Evolutionary conservation across 1,284 basidiomycete genomes (phyloP).

Genomic region (Dichomitus squalens): DNA sequence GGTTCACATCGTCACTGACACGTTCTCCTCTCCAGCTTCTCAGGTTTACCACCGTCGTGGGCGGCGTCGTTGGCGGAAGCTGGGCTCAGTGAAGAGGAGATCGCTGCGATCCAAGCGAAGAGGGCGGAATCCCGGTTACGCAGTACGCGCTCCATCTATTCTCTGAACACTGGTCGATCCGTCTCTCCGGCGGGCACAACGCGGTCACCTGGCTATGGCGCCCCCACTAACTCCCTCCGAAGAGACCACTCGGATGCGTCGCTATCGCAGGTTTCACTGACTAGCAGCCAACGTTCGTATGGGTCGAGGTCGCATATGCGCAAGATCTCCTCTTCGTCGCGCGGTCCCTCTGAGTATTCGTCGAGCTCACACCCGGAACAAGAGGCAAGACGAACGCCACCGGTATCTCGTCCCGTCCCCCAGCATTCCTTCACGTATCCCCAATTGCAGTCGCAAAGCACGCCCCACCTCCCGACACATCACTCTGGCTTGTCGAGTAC

Average conservation of each 20-base stretch:
- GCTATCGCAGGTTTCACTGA: conserved; percentile 25
- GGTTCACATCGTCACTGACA: conserved; percentile 1
- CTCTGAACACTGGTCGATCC: conserved; percentile 23
- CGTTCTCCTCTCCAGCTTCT: conserved; percentile 43
- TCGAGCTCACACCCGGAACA: conserved; percentile 8
- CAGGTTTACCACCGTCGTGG: conserved; percentile 77
- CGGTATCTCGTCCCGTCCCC: conserved; percentile 16
- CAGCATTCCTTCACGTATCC: conserved; percentile 22
- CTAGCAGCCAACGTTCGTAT: conserved; percentile 19
- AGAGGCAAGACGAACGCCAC: conserved; percentile 12
- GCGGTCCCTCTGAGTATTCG: conserved; percentile 21
- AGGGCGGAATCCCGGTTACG: conserved; percentile 43
- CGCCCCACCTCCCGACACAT: conserved; percentile 21
- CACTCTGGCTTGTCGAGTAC: conserved; percentile 11
- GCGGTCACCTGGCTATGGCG: conserved; percentile 10
- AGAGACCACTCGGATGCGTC: conserved; percentile 26
- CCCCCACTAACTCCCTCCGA: conserved; percentile 21
- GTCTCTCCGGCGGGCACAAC: conserved; percentile 23
- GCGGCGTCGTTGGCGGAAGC: conserved; percentile 56
- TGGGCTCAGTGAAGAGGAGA: conserved; percentile 70
- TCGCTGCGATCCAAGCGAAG: conserved; percentile 58
- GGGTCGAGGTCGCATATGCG: conserved; percentile 24
- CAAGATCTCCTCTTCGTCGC: conserved; percentile 25
- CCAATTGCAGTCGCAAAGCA: conserved; percentile 19
- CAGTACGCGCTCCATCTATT: conserved; percentile 29